Base-by-base conservation (phyloP, 805 yeast species). In the Wickerhamiella azyma region DNA sequence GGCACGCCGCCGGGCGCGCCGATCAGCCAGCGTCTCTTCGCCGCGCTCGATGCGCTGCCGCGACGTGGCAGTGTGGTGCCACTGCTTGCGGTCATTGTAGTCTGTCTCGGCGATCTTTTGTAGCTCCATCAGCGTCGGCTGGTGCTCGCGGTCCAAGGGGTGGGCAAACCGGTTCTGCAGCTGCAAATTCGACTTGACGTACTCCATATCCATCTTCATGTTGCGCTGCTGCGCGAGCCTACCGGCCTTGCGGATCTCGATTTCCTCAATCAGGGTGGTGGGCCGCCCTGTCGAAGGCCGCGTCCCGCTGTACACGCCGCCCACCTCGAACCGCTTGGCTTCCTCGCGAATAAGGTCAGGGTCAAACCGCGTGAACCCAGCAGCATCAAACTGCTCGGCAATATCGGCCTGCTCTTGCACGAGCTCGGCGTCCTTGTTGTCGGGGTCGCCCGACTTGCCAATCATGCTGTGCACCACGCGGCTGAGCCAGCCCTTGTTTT, bases 231-330 rank as follows among this genome's bases (percentile, higher is more conserved):
- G 64, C 2, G 56, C 51, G 35, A 44, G 46, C 16, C 57, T 47
- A 30, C 61, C 65, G 18, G 58, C 57, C 46, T 63, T 63, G 26
- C 67, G 59, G 30, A 61, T 53, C 46, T 63, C 67, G 29, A 63
- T 50, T 47, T 63, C 67, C 48, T 63, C 67, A 28, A 63, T 59
- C n/a, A 63, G 51, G 10, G 66, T 60, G 14, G 58, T 57, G 0
- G 61, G 56, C 37, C 55, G 55, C 7, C 55, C 52, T 13, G 33
- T 14, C 6, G 36, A 29, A 5, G 55, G 54, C 16, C 39, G 38
- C 2, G 44, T 32, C 16, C 53, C 46, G 32, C 48, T 42, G 26
- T 54, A 52, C 3, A 54, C 39, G 10, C 58, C 59, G 18, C 59
- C 59, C 2, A 53, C 43, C 30, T 53, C 41, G 45, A 56, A 53